Evolutionary conservation across 2,329 filamentous ascomycete species (phyloP).

Genomic region (Trichoderma guizhouense): DNA sequence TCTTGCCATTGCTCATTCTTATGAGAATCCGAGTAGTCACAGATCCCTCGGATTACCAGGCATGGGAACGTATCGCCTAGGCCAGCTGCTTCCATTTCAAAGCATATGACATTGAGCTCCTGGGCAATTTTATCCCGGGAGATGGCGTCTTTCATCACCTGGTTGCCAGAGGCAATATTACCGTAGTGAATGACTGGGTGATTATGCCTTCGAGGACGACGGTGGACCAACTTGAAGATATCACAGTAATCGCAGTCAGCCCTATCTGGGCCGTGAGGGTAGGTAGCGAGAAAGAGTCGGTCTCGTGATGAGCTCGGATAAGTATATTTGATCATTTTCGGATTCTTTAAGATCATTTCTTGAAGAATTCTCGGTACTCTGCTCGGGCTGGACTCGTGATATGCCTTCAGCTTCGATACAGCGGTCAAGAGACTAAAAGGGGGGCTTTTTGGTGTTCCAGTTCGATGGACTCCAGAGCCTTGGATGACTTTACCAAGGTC

Average conservation of each 20-base stretch:
- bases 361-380: neutral
- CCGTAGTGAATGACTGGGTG: conserved; percentile 10
- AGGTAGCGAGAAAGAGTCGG: neutral
- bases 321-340: neutral
- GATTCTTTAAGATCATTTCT: neutral
- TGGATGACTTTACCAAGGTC: conserved; percentile 16
- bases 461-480: neutral
- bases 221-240: neutral
- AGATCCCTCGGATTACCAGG: conserved; percentile 14
- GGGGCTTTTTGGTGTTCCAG: neutral
- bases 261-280: neutral
- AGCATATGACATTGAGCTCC: neutral
- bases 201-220: neutral
- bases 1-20: conserved; percentile 16
- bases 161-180: conserved; percentile 10
- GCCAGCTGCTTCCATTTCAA: conserved; percentile 18
- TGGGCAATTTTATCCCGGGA: neutral
- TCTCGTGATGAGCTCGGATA: neutral
- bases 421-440: neutral
- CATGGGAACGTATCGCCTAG: neutral
- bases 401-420: neutral
- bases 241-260: neutral
- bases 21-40: conserved; percentile 17
- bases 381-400: neutral
- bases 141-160: conserved; percentile 5